These are phyloP conservation scores for Solanum rostratum DNA, from an alignment of 257 asterid genomes.

Conservation along the genomic window DNA sequence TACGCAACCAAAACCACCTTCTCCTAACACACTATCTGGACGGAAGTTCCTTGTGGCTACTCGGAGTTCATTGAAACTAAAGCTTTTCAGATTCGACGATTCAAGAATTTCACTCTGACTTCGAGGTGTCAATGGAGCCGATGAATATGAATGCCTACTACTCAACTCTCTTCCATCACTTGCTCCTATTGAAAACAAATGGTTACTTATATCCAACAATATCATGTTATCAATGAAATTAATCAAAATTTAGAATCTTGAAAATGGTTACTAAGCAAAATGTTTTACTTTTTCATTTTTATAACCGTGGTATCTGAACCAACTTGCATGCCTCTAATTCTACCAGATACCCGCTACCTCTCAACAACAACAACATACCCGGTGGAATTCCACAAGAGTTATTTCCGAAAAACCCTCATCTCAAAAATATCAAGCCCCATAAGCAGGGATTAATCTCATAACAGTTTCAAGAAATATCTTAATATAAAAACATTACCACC, in stretches of 20 bases:
- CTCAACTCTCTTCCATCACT: conserved; percentile 21
- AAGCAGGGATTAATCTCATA: neutral
- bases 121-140: conserved; percentile 46
- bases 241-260: neutral
- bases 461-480: neutral
- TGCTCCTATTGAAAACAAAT: conserved; percentile 1
- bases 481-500: neutral
- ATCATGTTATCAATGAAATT: neutral
- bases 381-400: no score
- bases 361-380: neutral
- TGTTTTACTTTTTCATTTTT: neutral
- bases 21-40: conserved; percentile 71
- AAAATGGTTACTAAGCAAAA: neutral
- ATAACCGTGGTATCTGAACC: neutral
- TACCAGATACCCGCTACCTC: neutral
- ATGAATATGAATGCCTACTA: conserved; percentile 34
- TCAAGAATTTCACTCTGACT: conserved; percentile 51
- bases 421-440: no score
- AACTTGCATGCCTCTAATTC: neutral
- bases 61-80: conserved; percentile 48
- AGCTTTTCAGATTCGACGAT: conserved; percentile 47
- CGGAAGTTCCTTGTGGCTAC: conserved; percentile 74
- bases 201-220: neutral
- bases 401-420: no score
- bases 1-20: conserved; percentile 78